Evolutionary conservation across 1,284 basidiomycete genomes (phyloP).

Genomic region (Sphagnurus paluster): DNA sequence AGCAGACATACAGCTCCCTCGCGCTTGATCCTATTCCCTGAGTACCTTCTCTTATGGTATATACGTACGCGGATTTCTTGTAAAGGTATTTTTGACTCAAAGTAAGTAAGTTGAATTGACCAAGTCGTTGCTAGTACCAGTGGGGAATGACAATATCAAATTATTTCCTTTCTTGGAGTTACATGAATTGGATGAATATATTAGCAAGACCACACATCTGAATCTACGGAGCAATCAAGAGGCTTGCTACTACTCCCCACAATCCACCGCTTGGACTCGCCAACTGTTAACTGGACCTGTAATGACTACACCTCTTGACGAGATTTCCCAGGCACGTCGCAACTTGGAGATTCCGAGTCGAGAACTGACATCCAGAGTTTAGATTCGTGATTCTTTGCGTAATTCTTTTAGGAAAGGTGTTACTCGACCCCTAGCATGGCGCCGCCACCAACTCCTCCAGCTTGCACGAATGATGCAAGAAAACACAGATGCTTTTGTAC

Average conservation of each 20-base stretch:
- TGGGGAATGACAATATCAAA: background rate
- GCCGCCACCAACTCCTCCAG: constrained; percentile 36
- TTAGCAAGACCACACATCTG: too few relatives aligned
- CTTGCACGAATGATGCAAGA: constrained; percentile 37
- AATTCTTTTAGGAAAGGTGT: constrained; percentile 28
- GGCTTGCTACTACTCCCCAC: too few relatives aligned
- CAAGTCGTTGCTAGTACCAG: background rate
- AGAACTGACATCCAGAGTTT: constrained; percentile 3
- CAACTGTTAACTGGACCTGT: background rate
- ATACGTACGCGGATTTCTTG: too few relatives aligned
- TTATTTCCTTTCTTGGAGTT: background rate
- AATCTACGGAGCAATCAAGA: too few relatives aligned
- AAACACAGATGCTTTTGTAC: constrained; percentile 31
- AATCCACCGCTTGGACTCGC: background rate
- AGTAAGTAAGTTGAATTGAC: too few relatives aligned
- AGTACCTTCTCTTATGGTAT: too few relatives aligned
- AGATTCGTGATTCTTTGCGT: constrained; percentile 29
- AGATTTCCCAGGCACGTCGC: constrained; percentile 24
- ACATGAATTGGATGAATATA: too few relatives aligned
- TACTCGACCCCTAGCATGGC: constrained; percentile 32
- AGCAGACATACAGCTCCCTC: too few relatives aligned
- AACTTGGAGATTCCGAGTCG: background rate
- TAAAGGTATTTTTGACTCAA: too few relatives aligned
- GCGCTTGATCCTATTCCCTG: too few relatives aligned
- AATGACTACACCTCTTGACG: constrained; percentile 25